phyloP scores from a whole-genome alignment of 371 early-diverging fungal species.

The Choanephora cucurbitarum region DNA sequence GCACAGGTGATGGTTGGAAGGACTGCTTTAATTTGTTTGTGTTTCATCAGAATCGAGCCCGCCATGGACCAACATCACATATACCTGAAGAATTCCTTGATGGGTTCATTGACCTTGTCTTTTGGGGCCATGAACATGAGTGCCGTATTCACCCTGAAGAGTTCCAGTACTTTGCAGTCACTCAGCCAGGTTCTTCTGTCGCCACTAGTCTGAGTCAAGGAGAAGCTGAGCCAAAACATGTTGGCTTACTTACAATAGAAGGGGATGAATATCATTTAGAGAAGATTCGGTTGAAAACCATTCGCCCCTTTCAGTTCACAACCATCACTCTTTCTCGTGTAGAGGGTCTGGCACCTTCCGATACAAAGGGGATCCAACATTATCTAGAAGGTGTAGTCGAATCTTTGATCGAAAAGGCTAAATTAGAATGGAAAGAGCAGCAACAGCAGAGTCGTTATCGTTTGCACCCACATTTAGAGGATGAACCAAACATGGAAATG shows the following conservation, averaged over 20 bases:
- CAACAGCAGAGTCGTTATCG: constrained; percentile 13
- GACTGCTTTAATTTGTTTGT: constrained; percentile 66
- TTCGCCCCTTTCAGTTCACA: constrained; percentile 89
- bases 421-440: constrained; percentile 59
- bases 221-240: constrained; percentile 87
- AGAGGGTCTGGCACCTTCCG: constrained; percentile 32
- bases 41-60: constrained; percentile 89
- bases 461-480: constrained; percentile 8
- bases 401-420: constrained; percentile 67
- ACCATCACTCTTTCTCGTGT: constrained; percentile 65
- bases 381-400: constrained; percentile 62
- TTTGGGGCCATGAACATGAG: constrained; percentile 99
- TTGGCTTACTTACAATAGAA: constrained; percentile 75
- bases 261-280: constrained; percentile 68
- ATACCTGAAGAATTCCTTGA: constrained; percentile 91
- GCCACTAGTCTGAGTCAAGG: constrained; percentile 94
- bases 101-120: constrained; percentile 83
- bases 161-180: constrained; percentile 74
- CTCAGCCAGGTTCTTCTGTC: constrained; percentile 97
- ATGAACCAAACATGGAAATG: constrained; percentile 27
- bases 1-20: constrained; percentile 67
- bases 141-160: constrained; percentile 81
- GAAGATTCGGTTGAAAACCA: constrained; percentile 75
- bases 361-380: constrained; percentile 46
- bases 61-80: constrained; percentile 83